Conservation (phyloP, 331 rosid species). For the Phaseolus coccineus region DNA sequence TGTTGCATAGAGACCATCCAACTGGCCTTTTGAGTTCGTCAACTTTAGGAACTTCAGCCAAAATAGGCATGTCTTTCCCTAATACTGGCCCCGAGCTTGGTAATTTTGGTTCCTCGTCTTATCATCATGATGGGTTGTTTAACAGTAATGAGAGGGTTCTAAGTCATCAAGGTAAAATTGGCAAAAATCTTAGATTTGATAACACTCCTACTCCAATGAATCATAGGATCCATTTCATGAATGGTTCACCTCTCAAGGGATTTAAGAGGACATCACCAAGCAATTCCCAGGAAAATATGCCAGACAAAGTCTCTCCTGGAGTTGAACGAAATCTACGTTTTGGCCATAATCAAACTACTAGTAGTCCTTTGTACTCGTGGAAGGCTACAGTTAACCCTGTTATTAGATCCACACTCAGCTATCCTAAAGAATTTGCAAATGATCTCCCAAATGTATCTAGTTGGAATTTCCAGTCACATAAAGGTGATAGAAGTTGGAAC, state of each 20-base stretch:
- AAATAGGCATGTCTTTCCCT: slow-evolving; percentile 57
- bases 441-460: slow-evolving; percentile 50
- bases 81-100: slow-evolving; percentile 46
- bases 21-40: slow-evolving; percentile 55
- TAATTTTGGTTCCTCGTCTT: slow-evolving; percentile 53
- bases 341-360: slow-evolving; percentile 50
- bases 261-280: slow-evolving; percentile 50
- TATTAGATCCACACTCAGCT: slow-evolving; percentile 49
- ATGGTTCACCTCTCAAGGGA: slow-evolving; percentile 56
- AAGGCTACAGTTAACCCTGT: slow-evolving; percentile 52
- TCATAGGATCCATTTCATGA: slow-evolving; percentile 51
- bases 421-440: slow-evolving; percentile 51
- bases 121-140: slow-evolving; percentile 49
- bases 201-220: slow-evolving; percentile 49
- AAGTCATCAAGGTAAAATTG: slow-evolving; percentile 49
- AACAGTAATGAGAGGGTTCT: slow-evolving; percentile 49
- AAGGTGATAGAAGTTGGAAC: slow-evolving; percentile 60
- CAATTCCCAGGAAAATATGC: slow-evolving; percentile 49
- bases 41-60: slow-evolving; percentile 57
- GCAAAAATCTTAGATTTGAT: slow-evolving; percentile 58
- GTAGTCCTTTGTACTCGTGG: slow-evolving; percentile 56
- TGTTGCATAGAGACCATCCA: slow-evolving; percentile 51
- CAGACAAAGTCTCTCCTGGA: slow-evolving; percentile 54
- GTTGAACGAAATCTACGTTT: slow-evolving; percentile 50
- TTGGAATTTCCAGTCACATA: slow-evolving; percentile 53